phyloP scores from a whole-genome alignment of 768 basidiomycete species.

The Russula vinacea region DNA sequence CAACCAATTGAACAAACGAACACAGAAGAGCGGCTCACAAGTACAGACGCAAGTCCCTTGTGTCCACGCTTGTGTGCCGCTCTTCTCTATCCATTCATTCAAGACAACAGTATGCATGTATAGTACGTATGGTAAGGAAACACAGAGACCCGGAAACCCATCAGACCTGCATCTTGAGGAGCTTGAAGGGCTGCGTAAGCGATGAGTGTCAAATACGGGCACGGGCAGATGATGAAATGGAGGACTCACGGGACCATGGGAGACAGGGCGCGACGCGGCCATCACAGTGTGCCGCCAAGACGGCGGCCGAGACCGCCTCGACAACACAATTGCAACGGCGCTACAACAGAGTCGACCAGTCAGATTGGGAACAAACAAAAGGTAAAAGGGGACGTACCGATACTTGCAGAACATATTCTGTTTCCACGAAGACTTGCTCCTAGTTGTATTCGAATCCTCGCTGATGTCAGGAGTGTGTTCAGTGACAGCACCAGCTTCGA shows the following conservation, averaged over 20 bases:
- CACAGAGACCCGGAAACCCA: neutral
- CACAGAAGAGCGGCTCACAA: too few species aligned
- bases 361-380: neutral
- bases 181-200: constrained; percentile 1
- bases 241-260: constrained; percentile 8
- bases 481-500: neutral
- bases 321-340: constrained; percentile 11
- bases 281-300: constrained; percentile 10
- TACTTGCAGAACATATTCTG: constrained; percentile 7
- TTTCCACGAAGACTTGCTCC: constrained; percentile 5
- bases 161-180: constrained; percentile 13
- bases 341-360: neutral
- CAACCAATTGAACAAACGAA: too few species aligned
- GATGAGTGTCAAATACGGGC: neutral
- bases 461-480: neutral
- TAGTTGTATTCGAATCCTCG: neutral
- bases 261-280: constrained; percentile 9
- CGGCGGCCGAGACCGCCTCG: constrained; percentile 15
- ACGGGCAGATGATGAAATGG: neutral
- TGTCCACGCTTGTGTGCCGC: too few species aligned
- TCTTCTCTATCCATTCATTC: too few species aligned
- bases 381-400: constrained; percentile 11
- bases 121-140: neutral
- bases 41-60: neutral
- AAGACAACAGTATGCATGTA: neutral